These are phyloP conservation scores for Medicago ruthenica DNA, from an alignment of 306 rosid genomes.

Conservation along the genomic window DNA sequence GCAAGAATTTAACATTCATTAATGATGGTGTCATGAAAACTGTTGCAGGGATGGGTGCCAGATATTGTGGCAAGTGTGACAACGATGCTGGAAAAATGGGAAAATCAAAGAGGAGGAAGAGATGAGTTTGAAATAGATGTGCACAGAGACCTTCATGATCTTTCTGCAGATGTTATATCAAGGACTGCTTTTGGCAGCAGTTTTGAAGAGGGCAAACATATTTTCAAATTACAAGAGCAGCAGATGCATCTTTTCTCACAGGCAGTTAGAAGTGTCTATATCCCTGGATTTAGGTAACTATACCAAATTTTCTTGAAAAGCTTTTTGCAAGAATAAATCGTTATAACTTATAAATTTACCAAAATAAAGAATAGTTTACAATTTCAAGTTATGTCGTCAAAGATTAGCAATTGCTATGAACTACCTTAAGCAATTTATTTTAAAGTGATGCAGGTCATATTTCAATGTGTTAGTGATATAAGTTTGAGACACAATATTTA, in stretches of 20 bases:
- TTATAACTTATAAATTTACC: no score
- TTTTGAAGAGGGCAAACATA: conserved; percentile 70
- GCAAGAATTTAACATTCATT: background rate
- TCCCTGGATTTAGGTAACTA: conserved; percentile 80
- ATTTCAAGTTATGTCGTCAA: no score
- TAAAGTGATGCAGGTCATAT: no score
- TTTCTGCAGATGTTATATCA: conserved; percentile 74
- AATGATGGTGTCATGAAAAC: conserved; percentile 10
- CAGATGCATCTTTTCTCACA: conserved; percentile 61
- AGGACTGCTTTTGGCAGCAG: conserved; percentile 81
- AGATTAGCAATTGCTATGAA: background rate
- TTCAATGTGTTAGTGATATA: no score
- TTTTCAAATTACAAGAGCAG: conserved; percentile 71
- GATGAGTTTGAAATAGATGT: conserved; percentile 74
- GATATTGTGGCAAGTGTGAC: conserved; percentile 60
- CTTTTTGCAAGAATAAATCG: background rate
- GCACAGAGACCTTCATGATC: conserved; percentile 56
- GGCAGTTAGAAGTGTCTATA: conserved; percentile 62
- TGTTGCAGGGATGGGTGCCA: conserved; percentile 73
- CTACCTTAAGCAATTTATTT: background rate
- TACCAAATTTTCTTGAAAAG: background rate
- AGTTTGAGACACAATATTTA: no score
- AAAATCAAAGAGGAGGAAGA: conserved; percentile 48
- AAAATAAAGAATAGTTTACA: background rate
- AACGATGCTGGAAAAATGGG: conserved; percentile 69